Conservation (phyloP, 225 moss, liverwort and hornwort genomes). For the Polytrichum formosum region DNA sequence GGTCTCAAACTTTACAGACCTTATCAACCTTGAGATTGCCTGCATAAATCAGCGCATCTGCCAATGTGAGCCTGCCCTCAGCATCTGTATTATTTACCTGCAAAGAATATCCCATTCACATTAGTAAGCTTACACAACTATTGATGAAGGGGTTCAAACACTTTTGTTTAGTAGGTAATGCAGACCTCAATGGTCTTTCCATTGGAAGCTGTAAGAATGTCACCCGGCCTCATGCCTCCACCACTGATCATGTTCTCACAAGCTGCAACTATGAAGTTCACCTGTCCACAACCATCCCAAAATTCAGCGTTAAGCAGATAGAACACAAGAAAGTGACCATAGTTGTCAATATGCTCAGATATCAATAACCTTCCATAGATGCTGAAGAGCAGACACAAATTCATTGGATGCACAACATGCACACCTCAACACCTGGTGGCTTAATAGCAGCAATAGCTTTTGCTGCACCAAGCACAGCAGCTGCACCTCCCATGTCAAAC, state of each 20-base stretch:
- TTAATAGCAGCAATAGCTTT: slow-evolving; percentile 87
- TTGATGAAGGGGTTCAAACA: too few species aligned
- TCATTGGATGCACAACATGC: slow-evolving; percentile 22
- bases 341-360: too few species aligned
- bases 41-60: slow-evolving; percentile 93
- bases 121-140: too few species aligned
- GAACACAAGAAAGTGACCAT: too few species aligned
- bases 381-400: neutral
- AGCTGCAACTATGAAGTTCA: slow-evolving; percentile 89
- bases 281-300: slow-evolving; percentile 22
- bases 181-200: slow-evolving; percentile 93
- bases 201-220: slow-evolving; percentile 91
- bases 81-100: slow-evolving; percentile 98
- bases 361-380: too few species aligned
- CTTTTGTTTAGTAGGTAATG: neutral
- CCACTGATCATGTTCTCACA: slow-evolving; percentile 99
- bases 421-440: slow-evolving; percentile 86
- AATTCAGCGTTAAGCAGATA: too few species aligned
- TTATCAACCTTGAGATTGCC: slow-evolving; percentile 89
- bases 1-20: slow-evolving; percentile 17
- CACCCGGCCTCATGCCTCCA: slow-evolving; percentile 98
- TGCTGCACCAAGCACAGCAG: slow-evolving; percentile 84
- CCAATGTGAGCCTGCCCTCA: slow-evolving; percentile 90
- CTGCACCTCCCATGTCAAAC: slow-evolving; percentile 99
- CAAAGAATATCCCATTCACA: neutral